Evolutionary conservation across 1,284 basidiomycete species (phyloP), one percentile per base, ranked within the genome.

Genomic region (Heterobasidion occidentale): DNA sequence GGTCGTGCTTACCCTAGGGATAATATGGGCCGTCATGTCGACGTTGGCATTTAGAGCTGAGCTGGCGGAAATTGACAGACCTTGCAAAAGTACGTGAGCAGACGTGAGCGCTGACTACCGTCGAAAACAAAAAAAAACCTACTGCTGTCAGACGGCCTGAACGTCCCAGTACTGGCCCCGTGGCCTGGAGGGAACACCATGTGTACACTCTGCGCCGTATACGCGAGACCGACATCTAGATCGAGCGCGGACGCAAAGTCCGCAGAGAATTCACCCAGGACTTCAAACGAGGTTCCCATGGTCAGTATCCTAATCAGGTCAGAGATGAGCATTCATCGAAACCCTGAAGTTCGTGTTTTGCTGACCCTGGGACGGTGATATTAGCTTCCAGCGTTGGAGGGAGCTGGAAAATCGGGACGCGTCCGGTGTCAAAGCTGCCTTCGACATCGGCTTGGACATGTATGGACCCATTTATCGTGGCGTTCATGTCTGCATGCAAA

Each of bases 1-100:
- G 36, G 20, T 48, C 27, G 35, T 19, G 48, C 63, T 42, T 56
- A 69, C 67, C 7, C 68, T 70, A 2, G 80, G 80, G 53, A 79
- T 80, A 49, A 81, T 64, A 61, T 81, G 78, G 4, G 75, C 77
- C 33, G 67, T 64, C 38, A 81, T 58, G 19, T 33, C 35, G n/a
- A 19, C 50, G 12, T 35, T 3, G 9, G 33, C 9, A 12, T 51
- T 8, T 15, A 36, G 9, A 9, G 27, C 1, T 15, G 50, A 33
- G n/a, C 19, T 51, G 7, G 33, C 70, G 70, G 50, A 11, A 17
- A 47, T 19, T 11, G 46, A 19, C 12, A 47, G 27, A 17, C 46
- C 46, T 33, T 27, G 27, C 5, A 27, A 5, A 27, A 27, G 46
- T 47, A 20, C 19, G 4, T 17, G 46, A 17, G 6, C 11, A 47